Evolutionary conservation across 2,329 filamentous ascomycete genomes (phyloP).

Genomic region (Sarocladium brachiariae): DNA sequence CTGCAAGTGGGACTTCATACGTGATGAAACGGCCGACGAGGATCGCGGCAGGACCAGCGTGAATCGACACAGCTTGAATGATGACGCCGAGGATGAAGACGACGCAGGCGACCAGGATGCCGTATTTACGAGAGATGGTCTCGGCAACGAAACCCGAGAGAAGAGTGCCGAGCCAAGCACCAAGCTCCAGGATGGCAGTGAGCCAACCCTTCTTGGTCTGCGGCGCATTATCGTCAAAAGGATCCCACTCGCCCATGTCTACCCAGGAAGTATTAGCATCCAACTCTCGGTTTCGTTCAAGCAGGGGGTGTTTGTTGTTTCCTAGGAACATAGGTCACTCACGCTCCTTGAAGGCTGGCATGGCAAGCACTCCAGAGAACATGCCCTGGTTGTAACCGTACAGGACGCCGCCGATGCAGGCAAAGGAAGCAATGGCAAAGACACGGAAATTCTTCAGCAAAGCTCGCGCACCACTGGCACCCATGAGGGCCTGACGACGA

Average conservation of each 20-base stretch:
- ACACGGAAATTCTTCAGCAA: conserved; percentile 55
- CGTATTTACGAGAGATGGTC: conserved; percentile 59
- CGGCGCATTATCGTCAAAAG: conserved; percentile 33
- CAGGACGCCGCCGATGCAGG: conserved; percentile 54
- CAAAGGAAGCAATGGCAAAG: conserved; percentile 53
- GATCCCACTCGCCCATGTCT: conserved; percentile 52
- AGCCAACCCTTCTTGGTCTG: conserved; percentile 53
- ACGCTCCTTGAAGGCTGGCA: conserved; percentile 47
- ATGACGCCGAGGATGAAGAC: conserved; percentile 67
- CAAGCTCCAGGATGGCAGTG: conserved; percentile 65
- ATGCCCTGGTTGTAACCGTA: conserved; percentile 69
- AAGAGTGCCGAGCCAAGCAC: conserved; percentile 69
- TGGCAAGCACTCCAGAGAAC: conserved; percentile 53
- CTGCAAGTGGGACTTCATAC: conserved; percentile 20
- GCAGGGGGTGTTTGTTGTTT: neutral
- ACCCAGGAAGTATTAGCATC: too few relatives aligned
- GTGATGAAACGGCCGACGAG: conserved; percentile 68
- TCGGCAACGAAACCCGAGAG: conserved; percentile 68
- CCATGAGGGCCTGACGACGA: conserved; percentile 47
- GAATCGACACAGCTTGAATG: conserved; percentile 57
- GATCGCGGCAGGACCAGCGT: conserved; percentile 51
- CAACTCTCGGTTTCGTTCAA: too few relatives aligned
- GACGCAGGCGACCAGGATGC: conserved; percentile 56
- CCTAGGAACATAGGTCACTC: conserved; percentile 24
- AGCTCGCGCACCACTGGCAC: conserved; percentile 41